Conservation (phyloP, 2,329 filamentous ascomycete genomes). For the Botrytis elliptica region DNA sequence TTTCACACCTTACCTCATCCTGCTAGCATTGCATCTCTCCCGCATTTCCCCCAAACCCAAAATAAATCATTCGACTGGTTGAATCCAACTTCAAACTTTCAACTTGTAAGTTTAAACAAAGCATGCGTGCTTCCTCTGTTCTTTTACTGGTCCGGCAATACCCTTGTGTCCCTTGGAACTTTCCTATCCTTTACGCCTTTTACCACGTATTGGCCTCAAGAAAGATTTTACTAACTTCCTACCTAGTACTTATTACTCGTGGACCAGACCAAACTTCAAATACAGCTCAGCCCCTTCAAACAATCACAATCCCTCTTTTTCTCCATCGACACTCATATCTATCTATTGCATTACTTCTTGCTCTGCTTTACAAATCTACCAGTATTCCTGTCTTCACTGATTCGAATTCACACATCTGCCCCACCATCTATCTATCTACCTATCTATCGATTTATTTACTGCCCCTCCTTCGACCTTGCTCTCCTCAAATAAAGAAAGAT, state of each 20-base stretch:
- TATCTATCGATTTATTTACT: neutral
- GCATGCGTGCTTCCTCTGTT: neutral
- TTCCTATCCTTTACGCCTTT: neutral
- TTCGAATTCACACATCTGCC: neutral
- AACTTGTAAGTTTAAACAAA: neutral
- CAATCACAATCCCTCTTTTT: neutral
- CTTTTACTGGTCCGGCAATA: slow-evolving; percentile 5
- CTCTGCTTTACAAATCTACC: neutral
- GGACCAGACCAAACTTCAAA: neutral
- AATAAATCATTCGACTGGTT: neutral
- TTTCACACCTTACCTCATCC: neutral
- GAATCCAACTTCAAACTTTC: neutral
- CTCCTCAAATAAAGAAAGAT: neutral
- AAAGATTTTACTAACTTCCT: neutral
- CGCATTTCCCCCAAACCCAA: neutral
- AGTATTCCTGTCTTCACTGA: neutral
- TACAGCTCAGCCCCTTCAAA: neutral
- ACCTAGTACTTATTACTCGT: neutral
- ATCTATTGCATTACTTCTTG: neutral
- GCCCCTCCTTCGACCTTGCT: slow-evolving; percentile 3
- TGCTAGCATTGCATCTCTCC: neutral
- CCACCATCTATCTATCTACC: neutral
- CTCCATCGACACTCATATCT: neutral
- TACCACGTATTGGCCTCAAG: neutral
- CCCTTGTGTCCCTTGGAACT: neutral